A percentile compares a stretch with the other conserved stretches of the same genome.
These are phyloP conservation scores for Somion occarium DNA, from an alignment of 1,284 basidiomycete genomes.

Conservation along the genomic window DNA sequence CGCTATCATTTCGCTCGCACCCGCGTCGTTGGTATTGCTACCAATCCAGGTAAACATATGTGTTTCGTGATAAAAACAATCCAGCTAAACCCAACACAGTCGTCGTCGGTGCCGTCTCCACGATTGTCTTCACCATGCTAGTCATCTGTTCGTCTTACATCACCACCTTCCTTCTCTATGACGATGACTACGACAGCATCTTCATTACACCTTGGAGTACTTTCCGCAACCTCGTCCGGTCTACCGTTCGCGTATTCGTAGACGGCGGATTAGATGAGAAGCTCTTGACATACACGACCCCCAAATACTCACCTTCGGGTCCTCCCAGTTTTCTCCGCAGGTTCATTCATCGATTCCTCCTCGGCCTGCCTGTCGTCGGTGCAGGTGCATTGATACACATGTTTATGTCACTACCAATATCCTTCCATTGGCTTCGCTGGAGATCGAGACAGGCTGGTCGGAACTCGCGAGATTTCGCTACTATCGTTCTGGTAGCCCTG, in stretches of 20 bases:
- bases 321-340: slow-evolving; percentile 45
- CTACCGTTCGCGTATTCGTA: slow-evolving; percentile 57
- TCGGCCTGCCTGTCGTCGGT: slow-evolving; percentile 73
- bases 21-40: slow-evolving; percentile 60
- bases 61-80: slow-evolving; percentile 1
- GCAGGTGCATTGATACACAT: slow-evolving; percentile 72
- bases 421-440: slow-evolving; percentile 63
- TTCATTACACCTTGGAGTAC: slow-evolving; percentile 55
- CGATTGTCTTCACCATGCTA: slow-evolving; percentile 59
- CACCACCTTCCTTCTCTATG: slow-evolving; percentile 59
- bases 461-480: slow-evolving; percentile 52
- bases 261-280: slow-evolving; percentile 48
- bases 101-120: slow-evolving; percentile 59
- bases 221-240: slow-evolving; percentile 57
- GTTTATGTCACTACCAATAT: slow-evolving; percentile 56
- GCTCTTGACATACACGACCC: slow-evolving; percentile 18
- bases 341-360: slow-evolving; percentile 61
- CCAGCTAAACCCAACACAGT: slow-evolving; percentile 34
- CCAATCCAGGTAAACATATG: slow-evolving; percentile 55
- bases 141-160: slow-evolving; percentile 69
- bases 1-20: slow-evolving; percentile 71
- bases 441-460: slow-evolving; percentile 51
- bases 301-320: slow-evolving; percentile 12
- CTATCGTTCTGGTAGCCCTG: slow-evolving; percentile 58
- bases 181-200: slow-evolving; percentile 40